These are phyloP conservation scores for Backusella tuberculispora DNA, from an alignment of 192 early-diverging fungal species.

Conservation along the genomic window DNA sequence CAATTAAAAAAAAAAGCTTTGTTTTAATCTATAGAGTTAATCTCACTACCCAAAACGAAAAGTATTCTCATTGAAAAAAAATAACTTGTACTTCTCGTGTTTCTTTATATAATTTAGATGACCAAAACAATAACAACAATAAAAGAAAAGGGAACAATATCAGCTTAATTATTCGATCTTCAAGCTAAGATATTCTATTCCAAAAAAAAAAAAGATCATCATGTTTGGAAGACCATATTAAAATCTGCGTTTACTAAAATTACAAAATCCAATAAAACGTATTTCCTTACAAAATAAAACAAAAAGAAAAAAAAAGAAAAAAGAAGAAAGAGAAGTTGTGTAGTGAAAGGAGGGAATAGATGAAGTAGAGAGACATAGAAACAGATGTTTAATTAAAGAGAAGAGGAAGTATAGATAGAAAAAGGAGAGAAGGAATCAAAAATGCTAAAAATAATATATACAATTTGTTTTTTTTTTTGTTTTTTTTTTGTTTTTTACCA, in stretches of 20 bases:
- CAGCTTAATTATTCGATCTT: not conserved
- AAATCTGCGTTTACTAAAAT: conserved; percentile 9
- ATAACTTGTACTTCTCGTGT: not conserved
- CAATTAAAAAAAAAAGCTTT: not conserved
- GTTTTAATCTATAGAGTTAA: not conserved
- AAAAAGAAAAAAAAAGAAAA: not conserved
- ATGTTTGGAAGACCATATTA: conserved; percentile 2
- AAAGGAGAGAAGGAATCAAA: not conserved
- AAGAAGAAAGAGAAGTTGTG: not conserved
- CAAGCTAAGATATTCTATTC: not conserved
- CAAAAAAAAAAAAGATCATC: not conserved
- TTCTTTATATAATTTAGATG: not conserved
- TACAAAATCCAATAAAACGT: not conserved
- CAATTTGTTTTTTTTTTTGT: not conserved
- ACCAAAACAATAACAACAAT: not conserved
- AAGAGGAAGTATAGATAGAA: not conserved
- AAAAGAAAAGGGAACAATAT: not conserved
- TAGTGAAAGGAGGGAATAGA: no score
- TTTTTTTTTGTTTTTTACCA: not conserved
- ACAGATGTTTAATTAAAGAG: not conserved
- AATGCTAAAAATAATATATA: not conserved
- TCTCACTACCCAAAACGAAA: not conserved
- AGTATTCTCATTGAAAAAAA: not conserved
- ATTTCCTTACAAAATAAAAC: not conserved
- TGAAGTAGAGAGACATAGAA: not conserved